phyloP scores from a whole-genome alignment of 176 grass and related monocot species.

The Tillandsia leiboldiana region DNA sequence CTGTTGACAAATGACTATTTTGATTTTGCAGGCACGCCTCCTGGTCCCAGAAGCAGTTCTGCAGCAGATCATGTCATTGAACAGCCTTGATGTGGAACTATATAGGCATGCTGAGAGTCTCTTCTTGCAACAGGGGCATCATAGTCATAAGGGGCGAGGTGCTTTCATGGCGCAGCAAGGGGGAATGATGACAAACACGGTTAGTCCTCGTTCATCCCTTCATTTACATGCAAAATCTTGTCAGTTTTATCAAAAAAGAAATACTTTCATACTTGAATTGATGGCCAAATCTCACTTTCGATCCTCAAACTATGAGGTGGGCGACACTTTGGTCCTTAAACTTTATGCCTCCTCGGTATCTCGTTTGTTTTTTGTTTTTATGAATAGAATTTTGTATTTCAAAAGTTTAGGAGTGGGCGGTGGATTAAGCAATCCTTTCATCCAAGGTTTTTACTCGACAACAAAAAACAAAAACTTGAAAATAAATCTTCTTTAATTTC shows the following conservation, averaged over 20 bases:
- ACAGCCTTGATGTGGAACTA: constrained; percentile 82
- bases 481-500: no score
- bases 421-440: no score
- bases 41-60: constrained; percentile 49
- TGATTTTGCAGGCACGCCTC: constrained; percentile 51
- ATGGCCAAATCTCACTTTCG: neutral
- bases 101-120: constrained; percentile 77
- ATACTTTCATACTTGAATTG: neutral
- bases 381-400: no score
- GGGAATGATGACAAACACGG: constrained; percentile 31
- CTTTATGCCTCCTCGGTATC: no score
- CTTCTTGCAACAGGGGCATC: constrained; percentile 58
- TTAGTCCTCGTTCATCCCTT: constrained; percentile 15
- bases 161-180: constrained; percentile 17
- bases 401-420: no score
- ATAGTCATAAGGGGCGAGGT: constrained; percentile 29
- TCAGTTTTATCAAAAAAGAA: neutral
- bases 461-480: no score
- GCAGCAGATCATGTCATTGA: constrained; percentile 67
- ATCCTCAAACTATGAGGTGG: no score
- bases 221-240: neutral
- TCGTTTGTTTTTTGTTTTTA: no score
- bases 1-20: constrained; percentile 2
- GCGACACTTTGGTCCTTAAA: no score
- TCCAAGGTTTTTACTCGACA: no score